Percentiles rank a stretch among this genome's conserved stretches.
Evolutionary conservation across 495 filamentous ascomycete species (phyloP).

Genomic region (Penicillium diatomitis): DNA sequence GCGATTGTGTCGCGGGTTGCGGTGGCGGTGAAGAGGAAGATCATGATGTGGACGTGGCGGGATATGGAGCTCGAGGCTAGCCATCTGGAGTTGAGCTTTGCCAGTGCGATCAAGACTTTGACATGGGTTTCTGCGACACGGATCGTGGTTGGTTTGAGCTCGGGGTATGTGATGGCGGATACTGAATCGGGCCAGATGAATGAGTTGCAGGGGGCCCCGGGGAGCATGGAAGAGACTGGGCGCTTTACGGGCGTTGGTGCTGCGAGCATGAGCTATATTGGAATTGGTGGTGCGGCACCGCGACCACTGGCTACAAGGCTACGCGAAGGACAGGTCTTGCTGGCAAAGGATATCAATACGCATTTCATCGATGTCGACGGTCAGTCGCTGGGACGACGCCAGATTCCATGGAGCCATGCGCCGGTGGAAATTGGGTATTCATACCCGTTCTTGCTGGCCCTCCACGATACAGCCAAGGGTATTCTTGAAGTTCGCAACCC

Average conservation of each 20-base stretch:
- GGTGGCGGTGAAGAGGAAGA: conserved; percentile 82
- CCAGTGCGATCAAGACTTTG: conserved; percentile 70
- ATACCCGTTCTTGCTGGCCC: conserved; percentile 85
- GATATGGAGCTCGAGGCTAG: conserved; percentile 78
- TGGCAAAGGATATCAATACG: conserved; percentile 94
- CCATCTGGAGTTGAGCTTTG: conserved; percentile 65
- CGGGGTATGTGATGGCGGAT: conserved; percentile 83
- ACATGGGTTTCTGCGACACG: conserved; percentile 84
- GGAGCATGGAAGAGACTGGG: conserved; percentile 57
- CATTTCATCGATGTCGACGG: conserved; percentile 81
- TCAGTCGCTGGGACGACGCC: conserved; percentile 70
- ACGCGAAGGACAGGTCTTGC: conserved; percentile 69
- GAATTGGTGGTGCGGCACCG: conserved; percentile 80
- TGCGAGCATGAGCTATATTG: conserved; percentile 89
- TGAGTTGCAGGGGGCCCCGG: conserved; percentile 66
- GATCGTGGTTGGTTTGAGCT: conserved; percentile 77
- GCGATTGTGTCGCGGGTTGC: conserved; percentile 85
- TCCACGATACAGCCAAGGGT: conserved; percentile 78
- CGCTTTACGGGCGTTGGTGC: conserved; percentile 59
- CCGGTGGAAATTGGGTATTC: conserved; percentile 90
- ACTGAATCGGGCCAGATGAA: conserved; percentile 58
- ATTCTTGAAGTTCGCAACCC: conserved; percentile 87
- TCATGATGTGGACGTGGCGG: conserved; percentile 89
- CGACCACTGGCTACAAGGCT: conserved; percentile 80
- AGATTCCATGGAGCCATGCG: conserved; percentile 82